Percentiles rank a stretch among this genome's conserved stretches.
Conservation (phyloP, 2,329 filamentous ascomycete species). For the Pseudogymnoascus sp. region DNA sequence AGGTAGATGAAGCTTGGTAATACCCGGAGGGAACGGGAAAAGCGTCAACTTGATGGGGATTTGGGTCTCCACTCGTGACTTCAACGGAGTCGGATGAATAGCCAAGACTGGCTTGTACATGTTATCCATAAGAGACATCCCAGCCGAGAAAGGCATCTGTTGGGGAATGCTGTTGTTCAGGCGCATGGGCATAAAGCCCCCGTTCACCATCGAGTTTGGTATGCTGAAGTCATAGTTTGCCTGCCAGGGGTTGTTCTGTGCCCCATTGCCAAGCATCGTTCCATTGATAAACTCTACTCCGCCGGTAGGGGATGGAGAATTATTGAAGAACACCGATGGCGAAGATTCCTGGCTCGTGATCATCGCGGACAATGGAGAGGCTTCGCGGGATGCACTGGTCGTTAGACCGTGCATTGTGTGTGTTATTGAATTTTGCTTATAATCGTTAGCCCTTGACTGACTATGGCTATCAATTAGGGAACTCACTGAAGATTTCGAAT, state of each 20-base stretch:
- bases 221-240: slow-evolving; percentile 18
- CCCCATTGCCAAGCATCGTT: slow-evolving; percentile 21
- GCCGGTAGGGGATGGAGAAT: slow-evolving; percentile 39
- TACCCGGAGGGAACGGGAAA: slow-evolving; percentile 63
- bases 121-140: slow-evolving; percentile 19
- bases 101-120: slow-evolving; percentile 38
- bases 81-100: slow-evolving; percentile 61
- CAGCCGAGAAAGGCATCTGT: slow-evolving; percentile 18
- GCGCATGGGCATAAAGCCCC: slow-evolving; percentile 19
- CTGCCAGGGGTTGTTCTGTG: slow-evolving; percentile 29
- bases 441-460: slow-evolving; percentile 23
- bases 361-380: slow-evolving; percentile 46
- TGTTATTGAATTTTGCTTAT: slow-evolving; percentile 43
- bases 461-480: background rate
- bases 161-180: slow-evolving; percentile 21
- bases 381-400: slow-evolving; percentile 40
- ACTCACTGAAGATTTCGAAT: slow-evolving; percentile 38
- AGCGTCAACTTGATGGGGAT: slow-evolving; percentile 81
- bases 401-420: slow-evolving; percentile 43
- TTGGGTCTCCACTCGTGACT: slow-evolving; percentile 93
- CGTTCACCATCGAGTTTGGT: slow-evolving; percentile 13
- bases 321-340: slow-evolving; percentile 39
- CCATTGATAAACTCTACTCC: slow-evolving; percentile 33
- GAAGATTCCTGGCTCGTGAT: slow-evolving; percentile 45
- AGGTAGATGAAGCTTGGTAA: slow-evolving; percentile 77